These are phyloP conservation scores for Albizia julibrissin DNA, from an alignment of 306 rosid species.

Conservation along the genomic window DNA sequence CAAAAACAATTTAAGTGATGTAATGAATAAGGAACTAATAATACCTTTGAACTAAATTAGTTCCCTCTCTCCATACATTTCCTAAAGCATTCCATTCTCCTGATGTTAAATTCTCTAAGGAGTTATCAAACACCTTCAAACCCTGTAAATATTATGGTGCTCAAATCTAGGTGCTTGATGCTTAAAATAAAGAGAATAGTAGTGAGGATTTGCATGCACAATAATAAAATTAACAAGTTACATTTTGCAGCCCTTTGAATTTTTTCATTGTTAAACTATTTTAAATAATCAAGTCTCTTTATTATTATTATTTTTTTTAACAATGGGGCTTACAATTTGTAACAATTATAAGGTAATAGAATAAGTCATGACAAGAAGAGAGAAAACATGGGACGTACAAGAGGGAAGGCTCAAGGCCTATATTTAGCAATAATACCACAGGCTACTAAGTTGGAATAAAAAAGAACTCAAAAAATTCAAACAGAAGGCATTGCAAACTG, in stretches of 20 bases:
- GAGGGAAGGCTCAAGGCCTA: slow-evolving; percentile 4
- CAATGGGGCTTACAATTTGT: slow-evolving; percentile 3
- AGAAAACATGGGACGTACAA: neutral
- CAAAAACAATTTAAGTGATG: no score
- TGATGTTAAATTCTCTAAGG: slow-evolving; percentile 89
- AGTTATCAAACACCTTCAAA: slow-evolving; percentile 81
- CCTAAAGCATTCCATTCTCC: slow-evolving; percentile 97
- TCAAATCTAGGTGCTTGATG: slow-evolving; percentile 14
- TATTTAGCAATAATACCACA: slow-evolving; percentile 2
- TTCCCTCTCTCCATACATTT: slow-evolving; percentile 84
- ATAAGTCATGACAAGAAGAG: slow-evolving; percentile 5
- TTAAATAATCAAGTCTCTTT: slow-evolving; percentile 18
- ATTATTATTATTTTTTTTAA: no score
- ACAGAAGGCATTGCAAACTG: neutral
- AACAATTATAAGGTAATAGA: slow-evolving; percentile 5
- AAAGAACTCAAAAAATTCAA: neutral
- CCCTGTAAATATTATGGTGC: slow-evolving; percentile 52
- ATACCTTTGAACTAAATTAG: slow-evolving; percentile 76
- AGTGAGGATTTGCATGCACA: neutral
- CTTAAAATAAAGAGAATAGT: slow-evolving; percentile 9
- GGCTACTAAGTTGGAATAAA: slow-evolving; percentile 11
- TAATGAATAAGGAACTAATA: slow-evolving; percentile 34
- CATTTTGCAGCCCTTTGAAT: neutral
- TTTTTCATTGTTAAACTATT: neutral
- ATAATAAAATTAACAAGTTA: slow-evolving; percentile 22